Evolutionary conservation across 2,329 filamentous ascomycete species (phyloP).

Genomic region (Trichoderma sp.): DNA sequence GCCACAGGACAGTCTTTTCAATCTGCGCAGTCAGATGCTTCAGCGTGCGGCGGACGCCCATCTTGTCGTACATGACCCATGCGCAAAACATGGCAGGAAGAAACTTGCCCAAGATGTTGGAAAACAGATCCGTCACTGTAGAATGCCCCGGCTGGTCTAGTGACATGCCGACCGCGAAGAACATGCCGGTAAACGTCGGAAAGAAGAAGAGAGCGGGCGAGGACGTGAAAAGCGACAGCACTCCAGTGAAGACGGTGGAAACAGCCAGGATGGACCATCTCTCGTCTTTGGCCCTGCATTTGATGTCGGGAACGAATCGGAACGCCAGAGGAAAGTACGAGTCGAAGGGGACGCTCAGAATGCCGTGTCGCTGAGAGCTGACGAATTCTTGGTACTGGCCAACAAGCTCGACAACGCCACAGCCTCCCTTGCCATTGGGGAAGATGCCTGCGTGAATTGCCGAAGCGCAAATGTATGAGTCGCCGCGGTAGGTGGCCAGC

Average conservation of each 20-base stretch:
- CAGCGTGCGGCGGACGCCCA: constrained; percentile 72
- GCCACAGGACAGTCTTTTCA: constrained; percentile 87
- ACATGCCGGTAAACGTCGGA: constrained; percentile 76
- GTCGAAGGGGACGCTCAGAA: constrained; percentile 75
- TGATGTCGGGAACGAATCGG: constrained; percentile 67
- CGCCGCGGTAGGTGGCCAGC: constrained; percentile 73
- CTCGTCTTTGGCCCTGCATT: constrained; percentile 72
- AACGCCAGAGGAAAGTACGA: constrained; percentile 90
- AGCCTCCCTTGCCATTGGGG: constrained; percentile 71
- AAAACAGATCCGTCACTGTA: constrained; percentile 71
- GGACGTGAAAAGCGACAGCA: constrained; percentile 79
- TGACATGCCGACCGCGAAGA: constrained; percentile 87
- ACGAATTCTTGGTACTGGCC: constrained; percentile 67
- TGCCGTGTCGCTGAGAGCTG: constrained; percentile 68
- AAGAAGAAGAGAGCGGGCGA: constrained; percentile 83
- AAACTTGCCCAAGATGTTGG: constrained; percentile 76
- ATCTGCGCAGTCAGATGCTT: constrained; percentile 75
- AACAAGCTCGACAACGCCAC: constrained; percentile 74
- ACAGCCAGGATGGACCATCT: constrained; percentile 83
- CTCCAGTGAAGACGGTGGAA: constrained; percentile 74
- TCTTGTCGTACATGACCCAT: constrained; percentile 85
- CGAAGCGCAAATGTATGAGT: constrained; percentile 83
- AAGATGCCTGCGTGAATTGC: constrained; percentile 84
- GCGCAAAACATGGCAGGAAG: constrained; percentile 85
- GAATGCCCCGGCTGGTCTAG: constrained; percentile 77